phyloP scores from a whole-genome alignment of 179 eudicot genomes.

The Camellia oleifera region DNA sequence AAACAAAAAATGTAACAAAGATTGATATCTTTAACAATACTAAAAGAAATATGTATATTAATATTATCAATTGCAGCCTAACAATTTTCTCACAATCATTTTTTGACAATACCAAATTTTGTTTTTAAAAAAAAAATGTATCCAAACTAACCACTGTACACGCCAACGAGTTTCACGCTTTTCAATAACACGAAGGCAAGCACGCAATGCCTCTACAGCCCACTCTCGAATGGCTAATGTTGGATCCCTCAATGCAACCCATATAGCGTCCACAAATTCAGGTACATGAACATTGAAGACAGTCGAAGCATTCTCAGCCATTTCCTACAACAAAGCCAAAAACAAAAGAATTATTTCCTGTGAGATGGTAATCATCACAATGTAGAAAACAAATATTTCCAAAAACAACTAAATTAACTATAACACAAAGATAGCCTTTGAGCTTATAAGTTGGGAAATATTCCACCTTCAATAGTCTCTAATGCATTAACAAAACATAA shows the following conservation, averaged over 20 bases:
- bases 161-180: conserved; percentile 99
- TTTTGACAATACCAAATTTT: no score
- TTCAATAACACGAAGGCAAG: conserved; percentile 95
- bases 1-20: background rate
- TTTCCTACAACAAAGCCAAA: conserved; percentile 57
- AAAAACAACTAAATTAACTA: background rate
- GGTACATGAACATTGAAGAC: conserved; percentile 91
- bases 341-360: conserved; percentile 5
- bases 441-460: background rate
- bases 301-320: conserved; percentile 98
- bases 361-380: background rate
- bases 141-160: conserved; percentile 73
- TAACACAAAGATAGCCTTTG: background rate
- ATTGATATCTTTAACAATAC: background rate
- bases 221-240: conserved; percentile 78
- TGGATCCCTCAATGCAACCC: conserved; percentile 93
- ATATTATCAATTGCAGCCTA: background rate
- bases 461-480: background rate
- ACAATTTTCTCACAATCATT: background rate
- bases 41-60: background rate
- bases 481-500: background rate
- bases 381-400: background rate
- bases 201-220: conserved; percentile 98
- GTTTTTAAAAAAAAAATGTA: background rate
- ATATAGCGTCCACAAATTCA: conserved; percentile 90